Percentiles rank a stretch among this genome's conserved stretches.
Evolutionary conservation across 2,329 filamentous ascomycete genomes (phyloP).

Genomic region (Hypoxylon sp.): DNA sequence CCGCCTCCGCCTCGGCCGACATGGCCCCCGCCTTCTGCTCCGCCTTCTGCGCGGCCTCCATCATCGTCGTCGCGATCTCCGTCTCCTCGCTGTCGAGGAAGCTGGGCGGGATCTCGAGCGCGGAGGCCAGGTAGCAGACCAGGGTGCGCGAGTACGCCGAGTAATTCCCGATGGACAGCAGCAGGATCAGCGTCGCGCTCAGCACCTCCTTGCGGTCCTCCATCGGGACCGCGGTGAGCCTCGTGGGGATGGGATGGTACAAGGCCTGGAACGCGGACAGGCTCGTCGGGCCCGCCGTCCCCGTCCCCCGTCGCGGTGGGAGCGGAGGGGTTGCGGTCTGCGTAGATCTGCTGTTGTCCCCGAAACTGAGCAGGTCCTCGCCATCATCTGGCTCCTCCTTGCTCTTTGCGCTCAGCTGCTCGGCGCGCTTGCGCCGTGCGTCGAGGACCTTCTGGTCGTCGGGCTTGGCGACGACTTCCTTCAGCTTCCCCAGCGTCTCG

Average conservation of each 20-base stretch:
- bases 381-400: constrained; percentile 54
- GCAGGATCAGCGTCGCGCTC: constrained; percentile 76
- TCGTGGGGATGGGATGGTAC: constrained; percentile 66
- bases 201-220: constrained; percentile 73
- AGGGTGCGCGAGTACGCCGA: constrained; percentile 78
- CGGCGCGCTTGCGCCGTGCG: constrained; percentile 61
- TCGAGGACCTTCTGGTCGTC: constrained; percentile 62
- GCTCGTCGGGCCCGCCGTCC: constrained; percentile 18
- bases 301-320: constrained; percentile 3
- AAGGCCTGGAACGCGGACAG: constrained; percentile 61
- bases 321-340: not conserved
- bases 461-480: constrained; percentile 71
- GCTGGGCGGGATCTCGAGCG: constrained; percentile 71
- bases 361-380: constrained; percentile 59
- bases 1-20: constrained; percentile 80
- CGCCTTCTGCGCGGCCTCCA: constrained; percentile 72
- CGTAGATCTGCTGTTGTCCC: constrained; percentile 42
- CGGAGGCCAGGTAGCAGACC: constrained; percentile 75
- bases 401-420: constrained; percentile 56
- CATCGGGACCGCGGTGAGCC: constrained; percentile 68
- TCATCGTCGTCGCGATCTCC: constrained; percentile 79
- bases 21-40: constrained; percentile 62
- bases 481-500: constrained; percentile 76
- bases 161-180: constrained; percentile 80
- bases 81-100: constrained; percentile 77